phyloP scores from a whole-genome alignment of 192 early-diverging fungal genomes.

The Backusella morwellensis region DNA sequence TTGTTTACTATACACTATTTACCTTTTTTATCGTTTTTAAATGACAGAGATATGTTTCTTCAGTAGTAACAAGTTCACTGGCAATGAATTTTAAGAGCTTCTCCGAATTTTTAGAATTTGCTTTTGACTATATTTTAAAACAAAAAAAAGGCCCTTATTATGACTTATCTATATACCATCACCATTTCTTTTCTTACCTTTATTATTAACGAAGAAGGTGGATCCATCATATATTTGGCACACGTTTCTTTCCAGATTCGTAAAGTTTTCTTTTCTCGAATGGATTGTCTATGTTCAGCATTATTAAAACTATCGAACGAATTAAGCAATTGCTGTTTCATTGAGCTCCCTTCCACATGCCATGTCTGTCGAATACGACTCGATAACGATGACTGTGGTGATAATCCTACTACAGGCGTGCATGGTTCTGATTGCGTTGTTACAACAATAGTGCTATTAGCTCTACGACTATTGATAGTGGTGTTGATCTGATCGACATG shows the following conservation, averaged over 20 bases:
- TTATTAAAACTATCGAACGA: background rate
- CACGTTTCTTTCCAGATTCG: constrained; percentile 6
- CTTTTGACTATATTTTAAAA: background rate
- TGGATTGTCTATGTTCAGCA: constrained; percentile 7
- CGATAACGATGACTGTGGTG: background rate
- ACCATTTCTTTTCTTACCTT: background rate
- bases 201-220: background rate
- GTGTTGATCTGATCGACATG: background rate
- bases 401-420: background rate
- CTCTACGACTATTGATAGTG: background rate
- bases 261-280: background rate
- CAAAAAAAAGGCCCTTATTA: background rate
- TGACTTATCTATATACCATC: background rate
- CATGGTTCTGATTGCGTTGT: constrained; percentile 3
- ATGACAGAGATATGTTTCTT: constrained; percentile 44
- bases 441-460: background rate
- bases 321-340: background rate
- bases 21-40: constrained; percentile 44
- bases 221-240: background rate
- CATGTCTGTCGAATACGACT: constrained; percentile 3
- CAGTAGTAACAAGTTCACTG: constrained; percentile 45
- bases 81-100: constrained; percentile 35
- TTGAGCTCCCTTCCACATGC: background rate
- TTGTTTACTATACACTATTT: background rate
- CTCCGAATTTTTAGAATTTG: background rate